A percentile compares a stretch with the other conserved stretches of the same genome.
phyloP scores from a whole-genome alignment of 345 rosid genomes.

The Murraya paniculata region DNA sequence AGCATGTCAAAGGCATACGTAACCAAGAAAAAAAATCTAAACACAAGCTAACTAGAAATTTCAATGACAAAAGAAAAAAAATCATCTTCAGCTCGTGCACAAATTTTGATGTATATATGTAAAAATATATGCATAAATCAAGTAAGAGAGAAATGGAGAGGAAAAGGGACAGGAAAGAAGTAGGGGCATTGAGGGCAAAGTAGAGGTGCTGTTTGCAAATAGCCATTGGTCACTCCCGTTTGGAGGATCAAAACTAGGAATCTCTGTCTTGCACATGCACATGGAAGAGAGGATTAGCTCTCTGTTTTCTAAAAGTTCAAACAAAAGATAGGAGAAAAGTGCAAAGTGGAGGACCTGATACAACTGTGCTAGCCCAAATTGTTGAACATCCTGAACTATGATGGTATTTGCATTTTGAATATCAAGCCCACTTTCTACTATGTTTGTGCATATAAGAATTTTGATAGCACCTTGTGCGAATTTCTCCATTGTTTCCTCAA shows the following conservation, averaged over 20 bases:
- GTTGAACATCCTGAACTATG: slow-evolving; percentile 93
- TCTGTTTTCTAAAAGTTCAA: too few relatives aligned
- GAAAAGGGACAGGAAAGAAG: background rate
- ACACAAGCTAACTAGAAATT: background rate
- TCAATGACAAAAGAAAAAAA: slow-evolving; percentile 9
- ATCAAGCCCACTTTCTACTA: slow-evolving; percentile 97
- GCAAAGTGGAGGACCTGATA: slow-evolving; percentile 63
- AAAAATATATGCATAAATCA: background rate
- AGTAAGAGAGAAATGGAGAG: background rate
- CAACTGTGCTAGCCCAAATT: slow-evolving; percentile 89
- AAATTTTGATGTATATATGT: background rate
- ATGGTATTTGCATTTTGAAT: slow-evolving; percentile 97
- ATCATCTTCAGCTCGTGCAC: slow-evolving; percentile 8
- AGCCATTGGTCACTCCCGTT: background rate
- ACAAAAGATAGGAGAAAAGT: slow-evolving; percentile 13
- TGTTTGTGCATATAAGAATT: slow-evolving; percentile 86
- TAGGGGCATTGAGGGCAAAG: background rate
- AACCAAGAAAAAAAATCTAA: background rate
- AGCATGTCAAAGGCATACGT: background rate
- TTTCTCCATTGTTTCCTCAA: slow-evolving; percentile 93
- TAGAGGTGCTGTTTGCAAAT: background rate
- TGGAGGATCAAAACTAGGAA: too few relatives aligned
- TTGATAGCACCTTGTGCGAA: slow-evolving; percentile 75
- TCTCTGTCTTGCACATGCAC: too few relatives aligned
- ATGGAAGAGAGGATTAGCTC: too few relatives aligned